A percentile compares a stretch with the other conserved stretches of the same genome.
Evolutionary conservation across 2,329 filamentous ascomycete genomes (phyloP).

Genomic region (Sporothrix variecibatus): DNA sequence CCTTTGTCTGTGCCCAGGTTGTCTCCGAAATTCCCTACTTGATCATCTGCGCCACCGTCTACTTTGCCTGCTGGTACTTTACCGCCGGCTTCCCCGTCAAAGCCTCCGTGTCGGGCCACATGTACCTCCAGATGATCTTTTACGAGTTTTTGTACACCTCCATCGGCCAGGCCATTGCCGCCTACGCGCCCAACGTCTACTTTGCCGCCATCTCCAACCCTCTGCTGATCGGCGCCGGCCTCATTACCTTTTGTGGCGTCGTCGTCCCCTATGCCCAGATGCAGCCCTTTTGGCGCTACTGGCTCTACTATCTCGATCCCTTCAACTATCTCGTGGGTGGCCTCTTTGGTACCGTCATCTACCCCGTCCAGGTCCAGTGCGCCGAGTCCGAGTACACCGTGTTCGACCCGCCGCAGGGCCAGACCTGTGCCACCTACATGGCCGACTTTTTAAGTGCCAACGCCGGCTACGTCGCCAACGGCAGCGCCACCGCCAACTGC

Average conservation of each 20-base stretch:
- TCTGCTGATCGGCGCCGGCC: constrained; percentile 52
- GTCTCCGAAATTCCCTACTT: constrained; percentile 66
- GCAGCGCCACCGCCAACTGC: constrained; percentile 60
- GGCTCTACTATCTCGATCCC: constrained; percentile 64
- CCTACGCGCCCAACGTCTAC: constrained; percentile 62
- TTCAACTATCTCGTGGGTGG: constrained; percentile 63
- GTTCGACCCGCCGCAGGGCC: constrained; percentile 52
- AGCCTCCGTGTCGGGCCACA: constrained; percentile 48
- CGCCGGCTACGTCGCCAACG: constrained; percentile 52
- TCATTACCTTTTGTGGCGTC: constrained; percentile 74
- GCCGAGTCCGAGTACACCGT: constrained; percentile 50
- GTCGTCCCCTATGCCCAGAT: constrained; percentile 67
- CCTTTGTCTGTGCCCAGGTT: constrained; percentile 67
- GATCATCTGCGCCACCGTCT: constrained; percentile 60
- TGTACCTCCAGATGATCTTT: constrained; percentile 46
- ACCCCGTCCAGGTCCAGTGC: constrained; percentile 51
- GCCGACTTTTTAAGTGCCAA: constrained; percentile 50
- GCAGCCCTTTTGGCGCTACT: constrained; percentile 66
- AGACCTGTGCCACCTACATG: constrained; percentile 62
- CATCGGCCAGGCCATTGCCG: constrained; percentile 64
- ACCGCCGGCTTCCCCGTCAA: constrained; percentile 51
- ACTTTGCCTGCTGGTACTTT: constrained; percentile 53
- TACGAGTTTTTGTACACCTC: constrained; percentile 63
- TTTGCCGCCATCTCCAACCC: constrained; percentile 62
- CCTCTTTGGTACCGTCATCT: constrained; percentile 55